A percentile compares a stretch with the other conserved stretches of the same genome.
phyloP scores from a whole-genome alignment of 2,329 filamentous ascomycete genomes.

The Microdochium paspali region DNA sequence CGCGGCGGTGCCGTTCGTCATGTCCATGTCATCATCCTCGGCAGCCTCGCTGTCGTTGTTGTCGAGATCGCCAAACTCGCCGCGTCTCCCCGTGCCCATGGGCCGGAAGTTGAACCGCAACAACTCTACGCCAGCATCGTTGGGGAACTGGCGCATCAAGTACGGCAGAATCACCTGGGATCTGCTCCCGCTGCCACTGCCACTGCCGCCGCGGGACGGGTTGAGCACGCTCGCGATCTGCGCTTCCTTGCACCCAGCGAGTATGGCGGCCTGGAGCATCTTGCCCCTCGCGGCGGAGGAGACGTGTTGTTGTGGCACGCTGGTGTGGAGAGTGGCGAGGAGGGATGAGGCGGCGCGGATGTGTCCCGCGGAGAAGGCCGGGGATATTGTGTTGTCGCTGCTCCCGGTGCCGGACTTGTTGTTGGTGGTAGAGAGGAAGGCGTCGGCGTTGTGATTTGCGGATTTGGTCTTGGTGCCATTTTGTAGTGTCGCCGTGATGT shows the following conservation, averaged over 20 bases:
- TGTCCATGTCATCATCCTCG: constrained; percentile 11
- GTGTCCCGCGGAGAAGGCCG: too few relatives aligned
- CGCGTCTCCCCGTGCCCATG: constrained; percentile 14
- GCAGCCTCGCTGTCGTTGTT: constrained; percentile 27
- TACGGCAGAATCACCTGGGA: constrained; percentile 74
- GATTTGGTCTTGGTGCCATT: constrained; percentile 31
- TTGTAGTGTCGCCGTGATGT: constrained; percentile 16
- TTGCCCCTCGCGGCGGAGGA: constrained; percentile 64
- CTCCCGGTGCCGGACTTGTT: constrained; percentile 23
- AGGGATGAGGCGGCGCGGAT: constrained; percentile 48
- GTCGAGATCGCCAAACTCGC: constrained; percentile 8
- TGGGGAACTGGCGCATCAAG: constrained; percentile 55
- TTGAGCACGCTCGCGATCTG: constrained; percentile 79
- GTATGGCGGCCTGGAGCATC: constrained; percentile 72
- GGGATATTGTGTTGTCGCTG: too few relatives aligned
- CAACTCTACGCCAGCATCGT: constrained; percentile 60
- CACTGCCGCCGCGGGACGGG: constrained; percentile 55
- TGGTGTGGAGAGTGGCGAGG: constrained; percentile 51
- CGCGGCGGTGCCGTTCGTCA: neutral
- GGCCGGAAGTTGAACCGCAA: constrained; percentile 51
- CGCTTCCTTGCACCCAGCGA: constrained; percentile 57
- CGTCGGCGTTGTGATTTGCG: constrained; percentile 56
- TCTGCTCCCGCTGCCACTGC: constrained; percentile 51
- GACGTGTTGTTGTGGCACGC: constrained; percentile 56
- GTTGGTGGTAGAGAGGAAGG: constrained; percentile 47